Percentiles rank a stretch among this genome's conserved stretches.
Evolutionary conservation across 305 asterid genomes (phyloP).

Genomic region (Ajuga reptans): DNA sequence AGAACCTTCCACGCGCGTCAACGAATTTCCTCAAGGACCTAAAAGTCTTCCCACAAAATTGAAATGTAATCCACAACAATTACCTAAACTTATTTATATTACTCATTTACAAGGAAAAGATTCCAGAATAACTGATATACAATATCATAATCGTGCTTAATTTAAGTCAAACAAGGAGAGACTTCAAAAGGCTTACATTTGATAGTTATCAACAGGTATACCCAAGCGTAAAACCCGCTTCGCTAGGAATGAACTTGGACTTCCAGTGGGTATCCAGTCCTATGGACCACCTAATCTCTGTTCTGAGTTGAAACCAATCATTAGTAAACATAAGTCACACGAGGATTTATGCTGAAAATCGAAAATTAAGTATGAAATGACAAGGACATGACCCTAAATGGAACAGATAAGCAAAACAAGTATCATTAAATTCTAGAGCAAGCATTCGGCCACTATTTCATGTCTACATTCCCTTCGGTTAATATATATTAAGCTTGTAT

Average conservation of each 20-base stretch:
- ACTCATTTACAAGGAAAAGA: neutral
- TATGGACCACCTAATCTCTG: slow-evolving; percentile 49
- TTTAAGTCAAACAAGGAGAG: neutral
- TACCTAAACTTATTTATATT: neutral
- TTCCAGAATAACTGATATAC: neutral
- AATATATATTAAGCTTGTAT: too few species aligned
- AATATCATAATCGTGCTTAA: neutral
- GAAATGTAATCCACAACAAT: slow-evolving; percentile 38
- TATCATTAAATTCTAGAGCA: too few species aligned
- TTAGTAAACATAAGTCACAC: neutral
- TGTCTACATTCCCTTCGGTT: neutral
- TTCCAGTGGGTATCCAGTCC: slow-evolving; percentile 67
- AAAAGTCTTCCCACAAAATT: slow-evolving; percentile 81
- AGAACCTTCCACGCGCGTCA: slow-evolving; percentile 76
- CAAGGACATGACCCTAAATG: neutral
- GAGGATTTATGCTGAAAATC: neutral
- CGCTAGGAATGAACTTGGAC: slow-evolving; percentile 50
- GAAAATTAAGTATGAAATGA: neutral
- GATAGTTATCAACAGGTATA: slow-evolving; percentile 72
- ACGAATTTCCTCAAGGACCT: slow-evolving; percentile 87
- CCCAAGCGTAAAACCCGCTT: slow-evolving; percentile 67
- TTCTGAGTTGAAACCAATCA: slow-evolving; percentile 16
- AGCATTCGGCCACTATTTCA: neutral
- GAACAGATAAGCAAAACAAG: too few species aligned
- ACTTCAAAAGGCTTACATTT: slow-evolving; percentile 46